Conservation (phyloP, 495 filamentous ascomycete genomes). For the Lophiostoma macrostomum region DNA sequence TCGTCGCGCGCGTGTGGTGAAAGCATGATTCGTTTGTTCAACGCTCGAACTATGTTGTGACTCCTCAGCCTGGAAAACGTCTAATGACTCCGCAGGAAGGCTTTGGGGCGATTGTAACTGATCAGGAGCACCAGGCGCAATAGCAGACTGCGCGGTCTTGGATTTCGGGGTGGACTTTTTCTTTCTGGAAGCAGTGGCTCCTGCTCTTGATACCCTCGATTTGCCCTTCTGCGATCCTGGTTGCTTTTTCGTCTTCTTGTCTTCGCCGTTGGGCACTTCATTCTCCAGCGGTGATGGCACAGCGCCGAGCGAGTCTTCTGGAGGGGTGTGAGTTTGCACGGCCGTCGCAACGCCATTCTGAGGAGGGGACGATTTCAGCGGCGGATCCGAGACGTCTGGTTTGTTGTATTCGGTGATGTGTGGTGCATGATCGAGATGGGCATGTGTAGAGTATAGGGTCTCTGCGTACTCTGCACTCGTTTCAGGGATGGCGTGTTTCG, state of each 20-base stretch:
- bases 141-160: conserved; percentile 4
- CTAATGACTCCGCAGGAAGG: conserved; percentile 22
- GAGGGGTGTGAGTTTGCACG: conserved; percentile 35
- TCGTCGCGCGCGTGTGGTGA: conserved; percentile 8
- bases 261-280: conserved; percentile 14
- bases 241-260: conserved; percentile 30
- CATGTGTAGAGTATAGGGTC: too few species aligned
- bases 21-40: neutral
- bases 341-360: neutral
- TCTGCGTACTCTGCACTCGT: too few species aligned
- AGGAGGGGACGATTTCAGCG: neutral
- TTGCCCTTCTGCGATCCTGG: conserved; percentile 46
- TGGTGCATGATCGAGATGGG: too few species aligned
- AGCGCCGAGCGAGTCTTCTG: conserved; percentile 23
- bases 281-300: neutral
- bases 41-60: neutral
- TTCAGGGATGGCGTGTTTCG: too few species aligned
- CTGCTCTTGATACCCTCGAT: conserved; percentile 35
- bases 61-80: neutral
- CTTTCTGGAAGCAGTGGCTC: conserved; percentile 23
- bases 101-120: conserved; percentile 35
- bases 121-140: conserved; percentile 3
- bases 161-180: conserved; percentile 28
- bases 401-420: too few species aligned
- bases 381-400: neutral